A percentile compares a stretch with the other conserved stretches of the same genome.
phyloP scores from a whole-genome alignment of 1,139 yeast species.

The Saccharomyces pastorianus region DNA sequence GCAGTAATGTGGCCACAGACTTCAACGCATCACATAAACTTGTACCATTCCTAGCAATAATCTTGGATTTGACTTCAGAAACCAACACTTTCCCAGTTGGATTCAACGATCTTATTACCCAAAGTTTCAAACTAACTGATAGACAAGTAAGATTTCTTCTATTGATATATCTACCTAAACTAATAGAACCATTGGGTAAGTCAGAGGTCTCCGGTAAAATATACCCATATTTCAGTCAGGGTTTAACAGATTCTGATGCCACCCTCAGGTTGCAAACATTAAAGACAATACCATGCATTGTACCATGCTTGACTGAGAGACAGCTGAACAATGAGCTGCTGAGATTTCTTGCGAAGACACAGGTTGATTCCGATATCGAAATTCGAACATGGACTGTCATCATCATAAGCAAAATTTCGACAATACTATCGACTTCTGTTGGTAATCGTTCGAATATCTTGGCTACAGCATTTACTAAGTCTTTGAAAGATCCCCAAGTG shows the following conservation, averaged over 20 bases:
- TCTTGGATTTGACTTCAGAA: slow-evolving; percentile 18
- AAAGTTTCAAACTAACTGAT: slow-evolving; percentile 60
- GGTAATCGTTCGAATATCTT: slow-evolving; percentile 53
- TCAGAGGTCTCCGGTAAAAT: slow-evolving; percentile 58
- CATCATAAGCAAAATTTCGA: slow-evolving; percentile 64
- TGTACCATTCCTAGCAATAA: slow-evolving; percentile 21
- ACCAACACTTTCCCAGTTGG: slow-evolving; percentile 34
- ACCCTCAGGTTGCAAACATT: slow-evolving; percentile 75
- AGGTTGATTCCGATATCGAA: slow-evolving; percentile 74
- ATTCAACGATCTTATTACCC: slow-evolving; percentile 57
- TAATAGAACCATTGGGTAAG: slow-evolving; percentile 45
- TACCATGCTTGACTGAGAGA: slow-evolving; percentile 64
- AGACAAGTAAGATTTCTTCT: slow-evolving; percentile 68
- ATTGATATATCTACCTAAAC: slow-evolving; percentile 54
- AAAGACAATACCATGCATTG: slow-evolving; percentile 55
- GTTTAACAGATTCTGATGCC: slow-evolving; percentile 79
- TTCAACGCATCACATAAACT: slow-evolving; percentile 26
- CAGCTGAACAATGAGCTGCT: slow-evolving; percentile 82
- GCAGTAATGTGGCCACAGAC: neutral
- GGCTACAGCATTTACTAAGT: slow-evolving; percentile 79
- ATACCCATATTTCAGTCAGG: slow-evolving; percentile 61
- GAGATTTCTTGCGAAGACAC: slow-evolving; percentile 77
- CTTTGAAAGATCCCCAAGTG: slow-evolving; percentile 70
- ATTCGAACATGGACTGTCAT: slow-evolving; percentile 82
- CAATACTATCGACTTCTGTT: slow-evolving; percentile 49